Evolutionary conservation across 495 filamentous ascomycete species (phyloP), one percentile per base, ranked within the genome.

Genomic region (Podospora didyma): DNA sequence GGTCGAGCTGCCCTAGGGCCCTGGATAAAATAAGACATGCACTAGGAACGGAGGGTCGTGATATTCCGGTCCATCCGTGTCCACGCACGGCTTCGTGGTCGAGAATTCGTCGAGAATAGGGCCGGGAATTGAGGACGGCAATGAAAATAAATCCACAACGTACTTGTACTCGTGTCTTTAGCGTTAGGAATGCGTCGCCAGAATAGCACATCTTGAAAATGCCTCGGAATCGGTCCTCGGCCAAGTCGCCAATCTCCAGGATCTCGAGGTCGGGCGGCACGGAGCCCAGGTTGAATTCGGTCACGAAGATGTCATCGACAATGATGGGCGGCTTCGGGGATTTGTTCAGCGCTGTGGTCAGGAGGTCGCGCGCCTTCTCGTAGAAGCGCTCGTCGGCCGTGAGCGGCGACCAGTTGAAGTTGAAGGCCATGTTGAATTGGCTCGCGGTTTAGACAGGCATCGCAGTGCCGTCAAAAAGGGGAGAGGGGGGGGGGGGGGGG

Each of bases 321-420:
- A 98, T 98, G 66, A 98, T 98, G 35, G 94, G 93, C 5, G 94
- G 94, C 65, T 98, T 98, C 48, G 93, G 92, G 31, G 90, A 96
- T 73, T 97, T 97, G 81, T 98, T 98, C 62, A 98, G 80, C 26
- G 94, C 95, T 44, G 88, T 86, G 22, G 94, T 98, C 47, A 98
- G 82, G 66, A 97, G 89, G 62, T 96, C 92, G 69, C 92, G 89
- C 49, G 94, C 94, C 65, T 91, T 85, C 65, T 86, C 83, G 73
- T 95, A 95, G 76, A 95, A 95, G 53, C 79, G 79, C 69, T 90
- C 91, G 78, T 96, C 90, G 63, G 92, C 92, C 73, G 92, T 92
- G 62, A 98, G 83, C 68, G 94, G 94, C 82, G 92, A 96, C 94
- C 94, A 98, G 91, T 97, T 98, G 89, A 98, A 97, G 80, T 96